Evolutionary conservation across 129 eudicot genomes (phyloP).

Genomic region (Flaveria trinervia): DNA sequence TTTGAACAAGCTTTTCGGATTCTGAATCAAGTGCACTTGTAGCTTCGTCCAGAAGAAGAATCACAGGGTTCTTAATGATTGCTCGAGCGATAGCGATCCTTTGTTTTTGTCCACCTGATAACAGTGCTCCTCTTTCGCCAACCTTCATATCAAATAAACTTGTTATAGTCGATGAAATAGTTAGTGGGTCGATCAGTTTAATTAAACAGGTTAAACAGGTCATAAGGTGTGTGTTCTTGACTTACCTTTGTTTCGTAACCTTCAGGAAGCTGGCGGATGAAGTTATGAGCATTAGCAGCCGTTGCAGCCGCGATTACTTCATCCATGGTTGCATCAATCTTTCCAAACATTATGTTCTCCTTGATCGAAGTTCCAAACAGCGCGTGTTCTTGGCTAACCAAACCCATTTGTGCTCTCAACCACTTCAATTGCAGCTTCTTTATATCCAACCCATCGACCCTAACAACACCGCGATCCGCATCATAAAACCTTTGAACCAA

Average conservation of each 20-base stretch:
- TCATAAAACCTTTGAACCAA: slow-evolving; percentile 77
- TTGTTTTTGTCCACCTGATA: slow-evolving; percentile 97
- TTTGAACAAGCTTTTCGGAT: slow-evolving; percentile 86
- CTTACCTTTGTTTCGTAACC: slow-evolving; percentile 94
- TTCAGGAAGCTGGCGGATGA: slow-evolving; percentile 80
- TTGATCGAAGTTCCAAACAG: slow-evolving; percentile 86
- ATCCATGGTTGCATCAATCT: slow-evolving; percentile 84
- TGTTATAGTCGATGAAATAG: neutral
- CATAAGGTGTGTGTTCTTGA: too few relatives aligned
- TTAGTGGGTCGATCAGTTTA: neutral
- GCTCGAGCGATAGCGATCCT: slow-evolving; percentile 92
- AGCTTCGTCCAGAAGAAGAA: slow-evolving; percentile 95
- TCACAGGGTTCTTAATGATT: slow-evolving; percentile 78
- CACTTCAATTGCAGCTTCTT: slow-evolving; percentile 68
- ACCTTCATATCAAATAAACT: slow-evolving; percentile 43
- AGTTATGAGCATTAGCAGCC: slow-evolving; percentile 95
- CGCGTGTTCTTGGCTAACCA: slow-evolving; percentile 95
- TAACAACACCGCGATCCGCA: slow-evolving; percentile 56
- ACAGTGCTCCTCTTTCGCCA: slow-evolving; percentile 92
- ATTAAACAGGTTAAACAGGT: neutral
- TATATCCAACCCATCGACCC: slow-evolving; percentile 76
- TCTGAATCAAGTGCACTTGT: slow-evolving; percentile 97
- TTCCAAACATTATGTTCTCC: slow-evolving; percentile 87
- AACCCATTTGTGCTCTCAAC: slow-evolving; percentile 85
- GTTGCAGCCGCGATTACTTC: slow-evolving; percentile 79